Evolutionary conservation across 768 basidiomycete species (phyloP).

Genomic region (Termitomyces sp.): DNA sequence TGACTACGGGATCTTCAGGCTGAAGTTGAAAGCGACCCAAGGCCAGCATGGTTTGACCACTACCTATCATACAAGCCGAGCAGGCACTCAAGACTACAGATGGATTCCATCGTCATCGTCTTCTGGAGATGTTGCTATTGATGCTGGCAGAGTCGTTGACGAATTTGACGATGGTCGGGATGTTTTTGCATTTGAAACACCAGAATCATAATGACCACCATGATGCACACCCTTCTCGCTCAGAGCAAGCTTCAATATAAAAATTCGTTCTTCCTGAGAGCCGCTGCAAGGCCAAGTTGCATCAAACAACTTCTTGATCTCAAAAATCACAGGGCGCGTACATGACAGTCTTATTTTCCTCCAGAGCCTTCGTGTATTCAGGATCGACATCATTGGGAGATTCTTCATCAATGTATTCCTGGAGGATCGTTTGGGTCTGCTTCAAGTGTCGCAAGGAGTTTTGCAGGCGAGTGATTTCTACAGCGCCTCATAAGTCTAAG

Average conservation of each 20-base stretch:
- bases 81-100: conserved; percentile 14
- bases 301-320: conserved; percentile 2
- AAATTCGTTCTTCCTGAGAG: conserved; percentile 75
- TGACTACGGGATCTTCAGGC: neutral
- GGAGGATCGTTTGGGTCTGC: conserved; percentile 57
- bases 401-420: conserved; percentile 39
- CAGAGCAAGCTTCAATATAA: conserved; percentile 64
- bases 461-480: conserved; percentile 75
- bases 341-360: conserved; percentile 77
- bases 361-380: conserved; percentile 55
- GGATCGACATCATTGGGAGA: conserved; percentile 39
- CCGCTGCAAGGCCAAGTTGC: conserved; percentile 39
- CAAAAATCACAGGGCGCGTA: conserved; percentile 26
- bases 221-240: conserved; percentile 53
- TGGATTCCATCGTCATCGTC: conserved; percentile 18
- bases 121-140: neutral
- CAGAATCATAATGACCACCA: conserved; percentile 45
- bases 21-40: neutral
- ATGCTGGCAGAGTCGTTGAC: neutral
- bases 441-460: conserved; percentile 65
- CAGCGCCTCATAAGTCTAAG: conserved; percentile 3
- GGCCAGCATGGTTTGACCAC: neutral
- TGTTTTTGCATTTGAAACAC: neutral
- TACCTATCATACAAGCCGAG: conserved; percentile 3
- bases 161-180: neutral